Evolutionary conservation across 495 filamentous ascomycete genomes (phyloP).

Genomic region (Viridothelium virens): DNA sequence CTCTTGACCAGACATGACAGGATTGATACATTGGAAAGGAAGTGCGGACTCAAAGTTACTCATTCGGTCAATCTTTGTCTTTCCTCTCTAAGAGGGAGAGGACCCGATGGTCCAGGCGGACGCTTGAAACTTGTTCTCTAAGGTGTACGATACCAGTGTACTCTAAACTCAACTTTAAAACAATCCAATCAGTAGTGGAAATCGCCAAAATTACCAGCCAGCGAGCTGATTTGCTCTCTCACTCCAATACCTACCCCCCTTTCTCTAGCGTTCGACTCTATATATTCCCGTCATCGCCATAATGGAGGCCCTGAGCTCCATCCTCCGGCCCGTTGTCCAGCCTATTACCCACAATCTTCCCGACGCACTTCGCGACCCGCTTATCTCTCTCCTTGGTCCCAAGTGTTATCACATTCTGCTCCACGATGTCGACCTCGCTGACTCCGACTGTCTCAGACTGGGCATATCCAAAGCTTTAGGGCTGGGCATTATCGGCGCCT

Average conservation of each 20-base stretch:
- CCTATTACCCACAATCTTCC: slow-evolving; percentile 77
- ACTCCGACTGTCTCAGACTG: slow-evolving; percentile 69
- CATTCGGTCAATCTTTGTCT: too few relatives aligned
- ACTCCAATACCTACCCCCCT: not conserved
- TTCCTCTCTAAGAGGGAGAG: too few relatives aligned
- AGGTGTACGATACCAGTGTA: too few relatives aligned
- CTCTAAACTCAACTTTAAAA: too few relatives aligned
- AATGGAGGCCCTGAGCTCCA: slow-evolving; percentile 37
- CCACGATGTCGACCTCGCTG: slow-evolving; percentile 66
- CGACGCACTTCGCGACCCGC: slow-evolving; percentile 62
- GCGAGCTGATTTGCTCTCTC: not conserved
- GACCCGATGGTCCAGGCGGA: too few relatives aligned
- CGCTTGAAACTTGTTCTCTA: too few relatives aligned
- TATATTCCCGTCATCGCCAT: slow-evolving; percentile 1
- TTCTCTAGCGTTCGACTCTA: not conserved
- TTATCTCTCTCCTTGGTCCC: slow-evolving; percentile 70
- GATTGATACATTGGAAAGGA: too few relatives aligned
- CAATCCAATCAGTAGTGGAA: too few relatives aligned
- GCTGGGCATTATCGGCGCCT: slow-evolving; percentile 81
- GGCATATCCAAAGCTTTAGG: slow-evolving; percentile 87
- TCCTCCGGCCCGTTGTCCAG: slow-evolving; percentile 58
- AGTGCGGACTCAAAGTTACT: too few relatives aligned
- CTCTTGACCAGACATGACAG: slow-evolving; percentile 16
- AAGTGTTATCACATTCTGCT: slow-evolving; percentile 76
- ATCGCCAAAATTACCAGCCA: slow-evolving; percentile 3